phyloP scores from a whole-genome alignment of 2,329 filamentous ascomycete genomes.

The Fusarium decemcellulare region DNA sequence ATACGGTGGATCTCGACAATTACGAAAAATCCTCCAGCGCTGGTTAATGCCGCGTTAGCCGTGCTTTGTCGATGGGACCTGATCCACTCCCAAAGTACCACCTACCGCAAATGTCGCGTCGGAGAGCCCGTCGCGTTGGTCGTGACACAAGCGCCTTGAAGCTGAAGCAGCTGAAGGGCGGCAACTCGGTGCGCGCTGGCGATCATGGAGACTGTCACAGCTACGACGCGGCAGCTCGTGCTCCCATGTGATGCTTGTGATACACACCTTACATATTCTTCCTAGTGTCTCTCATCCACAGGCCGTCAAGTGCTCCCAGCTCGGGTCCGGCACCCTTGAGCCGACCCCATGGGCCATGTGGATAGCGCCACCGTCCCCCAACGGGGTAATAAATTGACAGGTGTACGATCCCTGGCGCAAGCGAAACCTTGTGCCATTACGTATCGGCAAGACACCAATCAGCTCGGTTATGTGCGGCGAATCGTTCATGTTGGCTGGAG shows the following conservation, averaged over 20 bases:
- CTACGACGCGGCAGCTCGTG: neutral
- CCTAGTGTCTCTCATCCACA: slow-evolving; percentile 14
- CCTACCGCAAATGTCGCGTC: slow-evolving; percentile 23
- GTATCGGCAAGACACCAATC: slow-evolving; percentile 19
- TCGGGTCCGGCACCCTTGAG: slow-evolving; percentile 33
- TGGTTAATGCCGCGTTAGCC: slow-evolving; percentile 4
- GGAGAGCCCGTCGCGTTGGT: slow-evolving; percentile 20
- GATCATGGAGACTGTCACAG: neutral
- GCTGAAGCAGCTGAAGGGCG: neutral
- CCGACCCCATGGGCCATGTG: slow-evolving; percentile 21
- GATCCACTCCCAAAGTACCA: slow-evolving; percentile 25
- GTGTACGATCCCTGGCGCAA: neutral
- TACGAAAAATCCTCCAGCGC: too few species aligned
- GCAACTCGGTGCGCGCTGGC: neutral
- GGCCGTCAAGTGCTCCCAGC: slow-evolving; percentile 6
- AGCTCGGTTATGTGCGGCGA: slow-evolving; percentile 13
- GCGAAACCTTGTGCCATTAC: slow-evolving; percentile 22
- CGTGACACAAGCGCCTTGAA: neutral
- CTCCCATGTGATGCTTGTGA: neutral
- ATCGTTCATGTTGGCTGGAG: slow-evolving; percentile 3
- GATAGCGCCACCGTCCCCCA: slow-evolving; percentile 22
- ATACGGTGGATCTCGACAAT: too few species aligned
- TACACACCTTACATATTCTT: slow-evolving; percentile 25
- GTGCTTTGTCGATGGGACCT: neutral
- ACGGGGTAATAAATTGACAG: slow-evolving; percentile 38